A percentile compares a stretch with the other conserved stretches of the same genome.
Conservation (phyloP, 805 yeast genomes). For the Metschnikowia orientalis region DNA sequence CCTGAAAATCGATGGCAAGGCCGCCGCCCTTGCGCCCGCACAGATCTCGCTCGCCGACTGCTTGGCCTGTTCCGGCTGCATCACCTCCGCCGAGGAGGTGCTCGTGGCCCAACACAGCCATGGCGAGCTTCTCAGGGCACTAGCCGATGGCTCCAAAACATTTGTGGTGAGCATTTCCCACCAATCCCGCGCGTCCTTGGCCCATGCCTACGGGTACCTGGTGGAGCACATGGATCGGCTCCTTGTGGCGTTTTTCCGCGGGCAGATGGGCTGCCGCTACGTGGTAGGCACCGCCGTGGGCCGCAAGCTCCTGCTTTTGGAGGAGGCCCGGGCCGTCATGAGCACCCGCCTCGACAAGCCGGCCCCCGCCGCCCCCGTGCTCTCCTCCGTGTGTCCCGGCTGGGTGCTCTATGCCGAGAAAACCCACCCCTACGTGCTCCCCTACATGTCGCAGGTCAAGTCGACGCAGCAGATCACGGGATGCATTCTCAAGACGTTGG, state of each 20-base stretch:
- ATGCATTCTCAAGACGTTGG: constrained; percentile 55
- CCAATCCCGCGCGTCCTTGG: constrained; percentile 79
- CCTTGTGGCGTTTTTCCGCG: constrained; percentile 53
- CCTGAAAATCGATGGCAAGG: constrained; percentile 51
- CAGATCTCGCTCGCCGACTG: constrained; percentile 90
- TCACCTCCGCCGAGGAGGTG: constrained; percentile 95
- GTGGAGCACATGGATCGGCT: constrained; percentile 58
- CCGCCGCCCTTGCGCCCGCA: constrained; percentile 62
- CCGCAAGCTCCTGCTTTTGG: constrained; percentile 55
- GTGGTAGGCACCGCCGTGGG: constrained; percentile 86
- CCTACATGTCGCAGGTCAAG: constrained; percentile 65
- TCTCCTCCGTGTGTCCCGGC: constrained; percentile 88
- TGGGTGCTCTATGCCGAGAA: constrained; percentile 95
- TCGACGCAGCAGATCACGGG: constrained; percentile 96
- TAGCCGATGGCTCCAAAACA: constrained; percentile 30
- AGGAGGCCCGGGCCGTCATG: constrained; percentile 27
- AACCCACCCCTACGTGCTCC: constrained; percentile 82
- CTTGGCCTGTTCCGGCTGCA: constrained; percentile 94
- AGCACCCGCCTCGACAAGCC: not conserved
- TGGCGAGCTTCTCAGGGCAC: constrained; percentile 62
- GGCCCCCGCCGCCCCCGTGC: constrained; percentile 41
- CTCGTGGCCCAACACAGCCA: constrained; percentile 88
- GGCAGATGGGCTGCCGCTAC: constrained; percentile 61
- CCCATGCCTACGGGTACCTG: constrained; percentile 55
- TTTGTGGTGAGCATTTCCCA: constrained; percentile 81